Percentiles rank a stretch among this genome's conserved stretches.
Conservation (phyloP, 805 yeast species). For the Ascoidea rubescens region DNA sequence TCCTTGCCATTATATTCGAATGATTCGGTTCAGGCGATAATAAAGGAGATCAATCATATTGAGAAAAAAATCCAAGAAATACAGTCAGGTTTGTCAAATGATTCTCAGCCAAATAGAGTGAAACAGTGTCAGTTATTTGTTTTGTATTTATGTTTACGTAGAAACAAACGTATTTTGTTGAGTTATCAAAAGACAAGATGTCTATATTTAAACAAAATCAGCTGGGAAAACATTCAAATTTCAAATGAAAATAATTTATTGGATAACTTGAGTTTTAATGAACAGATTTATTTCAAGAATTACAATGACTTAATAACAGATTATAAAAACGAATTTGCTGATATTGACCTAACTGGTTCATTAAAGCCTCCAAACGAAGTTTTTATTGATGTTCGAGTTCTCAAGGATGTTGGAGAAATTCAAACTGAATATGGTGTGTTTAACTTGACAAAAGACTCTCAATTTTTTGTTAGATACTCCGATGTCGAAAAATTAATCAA, state of each 20-base stretch:
- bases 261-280: conserved; percentile 56
- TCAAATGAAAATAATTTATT: conserved; percentile 15
- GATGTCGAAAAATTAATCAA: conserved; percentile 91
- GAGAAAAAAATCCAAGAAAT: conserved; percentile 38
- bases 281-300: conserved; percentile 60
- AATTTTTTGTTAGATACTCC: conserved; percentile 83
- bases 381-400: conserved; percentile 85
- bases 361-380: conserved; percentile 83
- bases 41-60: conserved; percentile 58
- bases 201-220: conserved; percentile 45
- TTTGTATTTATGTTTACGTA: conserved; percentile 60
- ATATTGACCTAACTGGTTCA: conserved; percentile 79
- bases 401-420: conserved; percentile 91
- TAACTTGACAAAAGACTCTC: conserved; percentile 84
- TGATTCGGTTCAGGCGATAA: conserved; percentile 52
- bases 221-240: conserved; percentile 58
- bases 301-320: conserved; percentile 62
- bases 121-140: conserved; percentile 29
- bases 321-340: conserved; percentile 67
- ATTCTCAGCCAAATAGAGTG: conserved; percentile 1
- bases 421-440: conserved; percentile 96
- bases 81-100: conserved; percentile 6
- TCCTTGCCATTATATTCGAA: conserved; percentile 58
- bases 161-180: conserved; percentile 80
- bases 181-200: conserved; percentile 74